phyloP scores from a whole-genome alignment of 2,329 filamentous ascomycete species.

The Ustulina deusta region DNA sequence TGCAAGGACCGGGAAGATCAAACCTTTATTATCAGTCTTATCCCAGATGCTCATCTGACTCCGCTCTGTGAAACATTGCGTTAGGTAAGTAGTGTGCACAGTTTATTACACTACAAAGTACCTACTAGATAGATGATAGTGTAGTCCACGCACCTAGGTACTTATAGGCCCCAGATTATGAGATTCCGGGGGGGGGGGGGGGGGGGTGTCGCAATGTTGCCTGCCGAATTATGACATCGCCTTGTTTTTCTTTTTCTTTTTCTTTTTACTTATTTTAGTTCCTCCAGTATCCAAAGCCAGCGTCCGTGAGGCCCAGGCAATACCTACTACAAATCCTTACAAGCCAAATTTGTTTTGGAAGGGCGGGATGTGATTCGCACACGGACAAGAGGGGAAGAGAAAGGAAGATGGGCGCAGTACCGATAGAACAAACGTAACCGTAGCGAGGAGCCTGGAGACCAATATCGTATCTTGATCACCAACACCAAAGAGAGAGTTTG shows the following conservation, averaged over 20 bases:
- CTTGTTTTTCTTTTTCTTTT: background rate
- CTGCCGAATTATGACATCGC: slow-evolving; percentile 21
- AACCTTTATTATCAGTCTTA: slow-evolving; percentile 23
- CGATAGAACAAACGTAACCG: background rate
- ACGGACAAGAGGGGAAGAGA: background rate
- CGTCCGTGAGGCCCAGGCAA: background rate
- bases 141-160: background rate
- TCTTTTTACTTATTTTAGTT: background rate
- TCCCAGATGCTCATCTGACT: slow-evolving; percentile 25
- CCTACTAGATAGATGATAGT: background rate
- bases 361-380: background rate
- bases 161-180: slow-evolving; percentile 5
- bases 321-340: background rate
- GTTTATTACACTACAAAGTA: background rate
- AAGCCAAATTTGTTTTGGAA: background rate
- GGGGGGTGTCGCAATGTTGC: slow-evolving; percentile 25
- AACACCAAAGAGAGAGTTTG: slow-evolving; percentile 14
- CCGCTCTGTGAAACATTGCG: slow-evolving; percentile 31
- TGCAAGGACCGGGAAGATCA: slow-evolving; percentile 33
- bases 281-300: background rate
- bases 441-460: background rate
- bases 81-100: background rate
- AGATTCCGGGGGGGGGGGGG: slow-evolving; percentile 21
- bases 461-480: slow-evolving; percentile 16
- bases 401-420: background rate